Evolutionary conservation across 352 stramenopile genomes (phyloP), one percentile per base, ranked within the genome.

Genomic region (Blastocystis sp.): DNA sequence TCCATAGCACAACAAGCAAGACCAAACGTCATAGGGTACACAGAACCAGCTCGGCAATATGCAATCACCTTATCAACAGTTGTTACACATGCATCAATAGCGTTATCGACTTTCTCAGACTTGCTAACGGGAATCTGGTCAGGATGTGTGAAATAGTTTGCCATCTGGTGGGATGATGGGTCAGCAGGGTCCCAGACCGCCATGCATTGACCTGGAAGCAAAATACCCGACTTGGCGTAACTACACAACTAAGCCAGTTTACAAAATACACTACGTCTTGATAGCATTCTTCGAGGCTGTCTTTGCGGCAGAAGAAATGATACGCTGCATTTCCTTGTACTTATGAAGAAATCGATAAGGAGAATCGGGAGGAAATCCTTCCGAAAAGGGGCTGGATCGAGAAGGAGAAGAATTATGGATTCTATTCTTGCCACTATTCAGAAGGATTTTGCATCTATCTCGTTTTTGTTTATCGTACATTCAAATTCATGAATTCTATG

Each of bases 1-100:
- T 99, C 97, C 24, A 99, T 95, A 66, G 96, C 96, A 89, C 97
- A 99, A 90, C 97, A 99, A 7, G 97, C 96, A 14, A 99, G 90
- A 75, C 97, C 97, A 90, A 99, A 99, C 6, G 96, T 98, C 91
- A 99, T 97, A 66, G 97, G 97, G 96, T 96, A 99, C 32, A 99
- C 88, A 43, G 96, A 98, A 80, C 94, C 93, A 46, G 75, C 21
- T 43, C 75, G 57, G 46, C 75, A 86, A 32, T 86, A 86, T 74
- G 92, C 51, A 59, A 86, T 86, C 5, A 86, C 46, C 24, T 58
- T 78, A 32, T 86, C 75, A 21, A 86, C 43, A 11, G 57, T 86
- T 16, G 75, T 86, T 24, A 86, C 35, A 16, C 43, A 29, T 14
- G 57, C 42, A 6, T 86, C 75, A 43, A 86, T 59, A 19, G 35